Evolutionary conservation across 2,329 filamentous ascomycete genomes (phyloP), one percentile per base, ranked within the genome.

Genomic region (Cladophialophora chaetospira): DNA sequence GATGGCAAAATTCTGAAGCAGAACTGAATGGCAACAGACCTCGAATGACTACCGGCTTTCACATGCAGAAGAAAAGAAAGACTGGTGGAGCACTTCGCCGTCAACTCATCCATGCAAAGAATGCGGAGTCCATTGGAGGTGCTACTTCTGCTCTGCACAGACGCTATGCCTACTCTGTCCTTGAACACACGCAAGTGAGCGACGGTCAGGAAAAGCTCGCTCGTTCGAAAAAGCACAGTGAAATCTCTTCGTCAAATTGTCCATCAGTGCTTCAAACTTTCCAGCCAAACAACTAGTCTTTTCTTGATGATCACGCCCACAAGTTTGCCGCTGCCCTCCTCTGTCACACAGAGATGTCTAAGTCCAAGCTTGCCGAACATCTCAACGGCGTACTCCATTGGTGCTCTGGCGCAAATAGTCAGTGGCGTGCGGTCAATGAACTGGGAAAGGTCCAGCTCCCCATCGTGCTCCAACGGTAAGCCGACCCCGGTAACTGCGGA

Each of bases 291-390:
- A 2, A 84, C 77, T 47, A 84, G 60, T 50, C 81, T 70, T 71
- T 84, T 85, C 74, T 84, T 85, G 55, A 84, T 80, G 25, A 83
- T 74, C 0, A 84, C 78, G 0, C 82, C 81, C 2, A 81, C 69
- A 44, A 83, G 67, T 59, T 63, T 71, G 1, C 79, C 75, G 19
- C 73, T 80, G 1, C 79, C 79, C 57, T 82, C 77, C 57, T 82
- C 78, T 1, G 78, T 73, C 4, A 84, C 69, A 64, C 81, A 77
- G 40, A 84, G 58, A 69, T 83, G 75, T 56, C 81, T 69, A 61
- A 84, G 60, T 0, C 82, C 82, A 38, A 85, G 64, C 65, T 82
- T 83, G 2, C 76, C 77, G 71, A 85, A 84, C 76, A 85, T 79
- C 68, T 84, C 82, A 1, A 83, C 78, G 0, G 76, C 80, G 67